Percentiles rank a stretch among this genome's conserved stretches.
Evolutionary conservation across 169 alveolate genomes (phyloP).

Genomic region (Eimeria tenella): DNA sequence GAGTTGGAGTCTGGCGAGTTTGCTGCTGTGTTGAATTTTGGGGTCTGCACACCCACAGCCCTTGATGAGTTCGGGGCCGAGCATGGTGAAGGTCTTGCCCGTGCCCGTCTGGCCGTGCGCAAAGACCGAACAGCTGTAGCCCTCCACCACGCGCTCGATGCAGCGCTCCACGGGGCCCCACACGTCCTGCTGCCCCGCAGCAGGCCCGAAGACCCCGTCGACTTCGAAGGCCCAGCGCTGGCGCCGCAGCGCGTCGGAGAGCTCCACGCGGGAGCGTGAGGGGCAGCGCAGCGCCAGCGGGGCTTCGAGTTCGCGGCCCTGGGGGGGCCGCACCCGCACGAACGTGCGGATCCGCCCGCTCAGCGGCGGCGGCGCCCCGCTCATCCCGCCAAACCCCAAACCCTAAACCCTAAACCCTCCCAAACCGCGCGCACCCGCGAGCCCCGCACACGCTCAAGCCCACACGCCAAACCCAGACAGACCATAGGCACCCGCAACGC

Average conservation of each 20-base stretch:
- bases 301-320: slow-evolving; percentile 25
- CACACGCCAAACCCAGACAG: background rate
- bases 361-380: background rate
- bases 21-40: background rate
- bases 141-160: slow-evolving; percentile 81
- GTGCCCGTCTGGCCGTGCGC: slow-evolving; percentile 89
- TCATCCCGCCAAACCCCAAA: background rate
- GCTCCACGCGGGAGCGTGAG: slow-evolving; percentile 37
- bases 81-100: slow-evolving; percentile 87
- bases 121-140: slow-evolving; percentile 84
- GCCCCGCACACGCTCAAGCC: background rate
- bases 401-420: slow-evolving; percentile 42
- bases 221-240: slow-evolving; percentile 81
- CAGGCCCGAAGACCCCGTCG: slow-evolving; percentile 82
- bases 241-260: slow-evolving; percentile 71
- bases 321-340: slow-evolving; percentile 79
- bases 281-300: background rate
- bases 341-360: slow-evolving; percentile 70
- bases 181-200: slow-evolving; percentile 81
- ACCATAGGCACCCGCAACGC: too few species aligned
- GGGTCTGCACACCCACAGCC: slow-evolving; percentile 70
- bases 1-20: background rate
- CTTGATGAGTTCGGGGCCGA: slow-evolving; percentile 86
- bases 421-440: background rate
- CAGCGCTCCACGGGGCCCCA: slow-evolving; percentile 83